Percentiles rank a stretch among this genome's conserved stretches.
phyloP scores from a whole-genome alignment of 345 rosid species.

The Anastatica hierochuntica region DNA sequence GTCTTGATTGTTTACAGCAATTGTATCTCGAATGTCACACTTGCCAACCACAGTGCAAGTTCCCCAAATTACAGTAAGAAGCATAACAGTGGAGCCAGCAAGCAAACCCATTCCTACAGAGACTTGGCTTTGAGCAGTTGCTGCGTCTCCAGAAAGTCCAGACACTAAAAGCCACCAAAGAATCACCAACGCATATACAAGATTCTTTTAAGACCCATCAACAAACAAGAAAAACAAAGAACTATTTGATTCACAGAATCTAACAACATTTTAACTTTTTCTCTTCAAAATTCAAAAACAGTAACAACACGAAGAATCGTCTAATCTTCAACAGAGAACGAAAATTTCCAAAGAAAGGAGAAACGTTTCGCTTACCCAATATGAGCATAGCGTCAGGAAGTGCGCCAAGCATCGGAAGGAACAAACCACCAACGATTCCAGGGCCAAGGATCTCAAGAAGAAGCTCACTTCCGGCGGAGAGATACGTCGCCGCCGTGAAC shows the following conservation, averaged over 20 bases:
- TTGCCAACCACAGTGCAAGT: constrained; percentile 66
- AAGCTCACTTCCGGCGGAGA: constrained; percentile 85
- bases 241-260: no score
- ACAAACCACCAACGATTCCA: constrained; percentile 85
- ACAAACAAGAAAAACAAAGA: not conserved
- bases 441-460: constrained; percentile 89
- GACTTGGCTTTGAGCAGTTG: constrained; percentile 79
- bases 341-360: no score
- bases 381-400: constrained; percentile 98
- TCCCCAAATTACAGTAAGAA: constrained; percentile 79
- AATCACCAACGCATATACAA: not conserved
- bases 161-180: no score
- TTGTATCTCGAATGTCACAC: constrained; percentile 46
- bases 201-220: no score
- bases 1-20: constrained; percentile 45
- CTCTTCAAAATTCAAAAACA: no score
- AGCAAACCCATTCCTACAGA: constrained; percentile 89
- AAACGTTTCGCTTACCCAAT: constrained; percentile 38
- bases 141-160: constrained; percentile 63
- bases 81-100: constrained; percentile 89
- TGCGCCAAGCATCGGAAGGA: constrained; percentile 89
- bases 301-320: no score
- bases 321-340: no score
- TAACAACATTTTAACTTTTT: no score
- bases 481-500: constrained; percentile 70